Conservation (phyloP, 139 green algal species). For the Chlorella sp. region DNA sequence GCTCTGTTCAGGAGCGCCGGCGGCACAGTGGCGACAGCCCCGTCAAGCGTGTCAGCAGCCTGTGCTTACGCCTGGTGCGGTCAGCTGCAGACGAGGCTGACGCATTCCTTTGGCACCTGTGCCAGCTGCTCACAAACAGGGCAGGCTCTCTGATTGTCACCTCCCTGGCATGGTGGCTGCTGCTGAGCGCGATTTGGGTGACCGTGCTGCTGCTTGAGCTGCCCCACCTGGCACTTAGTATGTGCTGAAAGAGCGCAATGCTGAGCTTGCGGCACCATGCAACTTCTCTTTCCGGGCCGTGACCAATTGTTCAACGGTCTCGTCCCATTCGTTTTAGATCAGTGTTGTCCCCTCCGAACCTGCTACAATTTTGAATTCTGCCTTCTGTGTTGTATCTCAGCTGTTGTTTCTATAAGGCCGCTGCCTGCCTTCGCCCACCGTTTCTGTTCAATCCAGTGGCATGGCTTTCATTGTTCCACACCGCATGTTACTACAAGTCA, state of each 20-base stretch:
- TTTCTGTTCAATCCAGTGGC: no score
- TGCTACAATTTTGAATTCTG: no score
- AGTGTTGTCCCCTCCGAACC: no score
- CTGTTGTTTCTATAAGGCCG: no score
- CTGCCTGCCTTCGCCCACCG: no score
- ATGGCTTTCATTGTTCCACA: no score
- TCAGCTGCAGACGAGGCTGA: neutral
- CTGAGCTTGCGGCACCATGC: neutral
- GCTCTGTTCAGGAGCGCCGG: no score
- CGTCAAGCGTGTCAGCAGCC: neutral
- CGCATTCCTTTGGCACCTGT: neutral
- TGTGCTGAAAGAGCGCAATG: neutral
- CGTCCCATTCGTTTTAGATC: no score
- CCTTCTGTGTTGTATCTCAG: no score
- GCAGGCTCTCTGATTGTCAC: neutral
- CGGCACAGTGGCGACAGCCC: neutral
- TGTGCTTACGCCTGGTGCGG: neutral
- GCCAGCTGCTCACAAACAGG: neutral
- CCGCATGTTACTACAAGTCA: neutral
- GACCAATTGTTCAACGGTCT: no score
- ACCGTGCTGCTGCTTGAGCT: neutral
- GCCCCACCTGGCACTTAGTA: neutral
- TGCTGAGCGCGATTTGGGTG: neutral
- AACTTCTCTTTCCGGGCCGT: no score
- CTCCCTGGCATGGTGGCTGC: neutral